Evolutionary conservation across 805 yeast species (phyloP), one percentile per base, ranked within the genome.

Genomic region (Lipomyces mesembrius): DNA sequence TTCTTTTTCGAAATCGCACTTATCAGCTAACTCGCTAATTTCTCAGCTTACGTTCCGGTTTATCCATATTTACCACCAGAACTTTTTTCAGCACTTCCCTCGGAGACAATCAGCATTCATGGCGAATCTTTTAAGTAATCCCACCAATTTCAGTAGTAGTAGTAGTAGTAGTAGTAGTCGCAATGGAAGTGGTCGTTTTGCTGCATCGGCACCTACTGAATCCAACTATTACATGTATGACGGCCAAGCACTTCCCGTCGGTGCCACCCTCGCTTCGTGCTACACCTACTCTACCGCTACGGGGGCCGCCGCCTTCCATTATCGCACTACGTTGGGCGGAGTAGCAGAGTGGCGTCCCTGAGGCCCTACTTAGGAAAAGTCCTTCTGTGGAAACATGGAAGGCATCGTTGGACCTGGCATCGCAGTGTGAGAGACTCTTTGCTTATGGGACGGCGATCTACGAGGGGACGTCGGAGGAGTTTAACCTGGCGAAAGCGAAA

Each of bases 311-410:
- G 63, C 61, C 43, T 72, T 72, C 62, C 61, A 69, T 61, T 72
- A 72, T 61, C 70, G 73, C 69, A 65, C 74, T 65, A 62, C 73
- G 69, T 66, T 68, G 72, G 74, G 70, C 39, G 71, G 73, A 61
- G 74, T 62, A 63, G 70, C 74, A 61, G 74, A 72, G 74, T 72
- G 74, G 74, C 74, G 73, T 60, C 72, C 74, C 74, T 72, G 74
- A 72, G 74, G 74, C 61, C 68, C 74, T 65, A 52, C 37, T 27
- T 43, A 61, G 61, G 52, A 52, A 66, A 72, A 72, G 74, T 46
- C 74, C 74, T 71, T 72, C 70, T 35, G 72, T 69, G 20, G 66
- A 62, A 39, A 37, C 51, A 65, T 71, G 62, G 72, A 69, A 72
- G 74, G 74, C 74, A 63, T 72, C 74, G 73, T 59, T 63, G 72